These are phyloP conservation scores for Colletotrichum aenigma DNA, from an alignment of 2,329 filamentous ascomycete species.

Conservation along the genomic window DNA sequence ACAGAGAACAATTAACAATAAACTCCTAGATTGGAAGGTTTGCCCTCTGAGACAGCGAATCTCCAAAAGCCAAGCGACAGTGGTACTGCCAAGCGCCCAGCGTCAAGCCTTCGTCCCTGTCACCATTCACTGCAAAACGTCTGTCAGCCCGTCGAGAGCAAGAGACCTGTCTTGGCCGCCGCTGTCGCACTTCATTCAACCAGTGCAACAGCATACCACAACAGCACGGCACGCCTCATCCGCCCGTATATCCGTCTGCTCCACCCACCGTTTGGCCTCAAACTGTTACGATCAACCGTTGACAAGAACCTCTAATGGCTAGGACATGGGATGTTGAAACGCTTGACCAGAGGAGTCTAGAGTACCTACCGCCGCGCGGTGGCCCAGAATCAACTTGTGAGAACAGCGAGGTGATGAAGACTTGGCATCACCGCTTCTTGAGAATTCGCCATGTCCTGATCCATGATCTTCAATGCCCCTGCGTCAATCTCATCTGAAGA, in stretches of 20 bases:
- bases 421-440: background rate
- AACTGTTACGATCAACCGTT: background rate
- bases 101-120: background rate
- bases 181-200: background rate
- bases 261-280: background rate
- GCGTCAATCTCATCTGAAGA: slow-evolving; percentile 13
- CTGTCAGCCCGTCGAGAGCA: background rate
- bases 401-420: background rate
- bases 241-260: background rate
- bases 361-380: background rate
- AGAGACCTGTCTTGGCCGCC: background rate
- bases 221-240: background rate
- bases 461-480: slow-evolving; percentile 11
- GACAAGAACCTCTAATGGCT: background rate
- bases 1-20: background rate
- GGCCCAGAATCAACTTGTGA: background rate
- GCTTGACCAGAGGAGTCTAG: background rate
- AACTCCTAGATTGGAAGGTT: background rate
- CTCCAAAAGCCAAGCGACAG: background rate
- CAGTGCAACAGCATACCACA: background rate
- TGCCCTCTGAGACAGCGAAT: slow-evolving; percentile 9
- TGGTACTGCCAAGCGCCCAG: background rate
- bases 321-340: background rate
- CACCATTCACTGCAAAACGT: background rate
- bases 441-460: background rate